Evolutionary conservation across 139 green algal genomes (phyloP).

Genomic region (Marvania coccoides): DNA sequence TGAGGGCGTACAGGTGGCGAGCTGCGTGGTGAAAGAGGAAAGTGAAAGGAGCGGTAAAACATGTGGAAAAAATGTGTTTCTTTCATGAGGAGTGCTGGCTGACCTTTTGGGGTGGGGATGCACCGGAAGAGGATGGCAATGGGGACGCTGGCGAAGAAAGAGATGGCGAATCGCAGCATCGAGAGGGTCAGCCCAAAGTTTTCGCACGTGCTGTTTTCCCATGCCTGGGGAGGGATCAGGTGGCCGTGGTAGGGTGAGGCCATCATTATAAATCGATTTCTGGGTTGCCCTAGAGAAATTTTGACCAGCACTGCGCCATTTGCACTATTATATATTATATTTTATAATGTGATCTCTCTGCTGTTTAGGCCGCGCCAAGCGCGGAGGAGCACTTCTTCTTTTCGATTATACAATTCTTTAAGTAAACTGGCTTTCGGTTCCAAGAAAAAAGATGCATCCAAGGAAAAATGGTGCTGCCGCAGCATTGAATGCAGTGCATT

Average conservation of each 20-base stretch:
- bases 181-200: constrained; percentile 20
- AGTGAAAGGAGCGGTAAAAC: background rate
- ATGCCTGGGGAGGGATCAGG: constrained; percentile 9
- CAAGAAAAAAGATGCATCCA: too few relatives aligned
- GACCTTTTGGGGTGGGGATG: constrained; percentile 31
- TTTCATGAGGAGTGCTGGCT: background rate
- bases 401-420: too few relatives aligned
- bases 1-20: constrained; percentile 51
- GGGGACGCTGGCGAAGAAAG: constrained; percentile 38
- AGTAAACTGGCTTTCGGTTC: too few relatives aligned
- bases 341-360: too few relatives aligned
- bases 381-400: too few relatives aligned
- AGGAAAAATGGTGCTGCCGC: too few relatives aligned
- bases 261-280: background rate
- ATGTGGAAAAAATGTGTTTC: background rate
- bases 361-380: too few relatives aligned
- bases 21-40: constrained; percentile 24
- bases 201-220: constrained; percentile 8
- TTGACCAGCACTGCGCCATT: too few relatives aligned
- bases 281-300: too few relatives aligned
- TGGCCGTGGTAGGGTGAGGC: background rate
- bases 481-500: too few relatives aligned
- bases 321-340: too few relatives aligned
- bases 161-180: constrained; percentile 43
- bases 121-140: constrained; percentile 19